A percentile compares a stretch with the other conserved stretches of the same genome.
These are phyloP conservation scores for Phyllostachys edulis DNA, from an alignment of 176 grass and related monocot species.

Conservation along the genomic window DNA sequence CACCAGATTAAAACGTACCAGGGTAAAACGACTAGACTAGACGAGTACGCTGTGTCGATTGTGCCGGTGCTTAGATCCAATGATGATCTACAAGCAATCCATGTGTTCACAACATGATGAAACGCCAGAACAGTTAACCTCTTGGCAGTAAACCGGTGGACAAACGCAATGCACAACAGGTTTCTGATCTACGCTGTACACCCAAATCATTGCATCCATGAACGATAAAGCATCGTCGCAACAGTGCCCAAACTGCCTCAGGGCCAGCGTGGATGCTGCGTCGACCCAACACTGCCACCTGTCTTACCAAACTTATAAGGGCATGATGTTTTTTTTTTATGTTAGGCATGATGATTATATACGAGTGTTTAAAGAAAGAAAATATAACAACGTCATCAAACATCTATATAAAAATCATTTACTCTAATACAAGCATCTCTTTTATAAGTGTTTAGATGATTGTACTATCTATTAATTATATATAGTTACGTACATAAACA, in stretches of 20 bases:
- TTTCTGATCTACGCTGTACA: background rate
- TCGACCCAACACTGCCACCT: background rate
- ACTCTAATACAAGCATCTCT: no score
- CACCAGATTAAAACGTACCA: background rate
- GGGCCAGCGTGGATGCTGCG: background rate
- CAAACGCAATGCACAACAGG: slow-evolving; percentile 1
- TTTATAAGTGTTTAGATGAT: no score
- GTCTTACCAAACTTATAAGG: no score
- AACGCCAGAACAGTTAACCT: background rate
- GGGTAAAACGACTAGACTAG: background rate
- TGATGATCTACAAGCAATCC: background rate
- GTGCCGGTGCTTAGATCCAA: background rate
- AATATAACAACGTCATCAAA: no score
- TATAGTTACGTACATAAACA: no score
- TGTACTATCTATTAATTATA: no score
- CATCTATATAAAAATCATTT: no score
- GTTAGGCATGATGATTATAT: no score
- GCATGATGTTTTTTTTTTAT: no score
- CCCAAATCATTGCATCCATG: slow-evolving; percentile 16
- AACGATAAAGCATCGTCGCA: background rate
- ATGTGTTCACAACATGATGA: background rate
- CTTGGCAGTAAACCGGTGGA: slow-evolving; percentile 28
- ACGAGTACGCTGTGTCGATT: background rate
- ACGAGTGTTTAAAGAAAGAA: no score
- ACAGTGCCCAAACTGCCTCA: background rate